Conservation (phyloP, 129 eudicot species). For the Heracleum sosnowskyi region DNA sequence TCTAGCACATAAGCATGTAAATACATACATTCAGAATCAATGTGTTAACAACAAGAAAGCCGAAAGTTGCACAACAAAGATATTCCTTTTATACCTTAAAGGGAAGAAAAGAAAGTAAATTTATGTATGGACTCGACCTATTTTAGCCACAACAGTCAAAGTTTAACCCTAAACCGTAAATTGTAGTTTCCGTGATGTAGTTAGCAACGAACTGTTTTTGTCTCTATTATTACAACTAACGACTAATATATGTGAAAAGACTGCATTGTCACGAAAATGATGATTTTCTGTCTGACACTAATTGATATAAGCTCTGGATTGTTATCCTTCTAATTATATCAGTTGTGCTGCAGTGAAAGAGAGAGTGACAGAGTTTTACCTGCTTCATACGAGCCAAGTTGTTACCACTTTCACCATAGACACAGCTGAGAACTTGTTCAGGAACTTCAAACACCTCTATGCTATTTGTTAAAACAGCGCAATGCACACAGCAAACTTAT, state of each 20-base stretch:
- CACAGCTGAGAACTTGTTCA: slow-evolving; percentile 11
- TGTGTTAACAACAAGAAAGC: background rate
- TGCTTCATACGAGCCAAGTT: slow-evolving; percentile 29
- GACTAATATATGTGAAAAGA: background rate
- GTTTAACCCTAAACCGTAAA: background rate
- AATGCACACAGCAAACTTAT: slow-evolving; percentile 14
- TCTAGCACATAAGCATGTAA: background rate
- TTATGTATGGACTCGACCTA: background rate
- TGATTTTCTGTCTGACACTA: background rate
- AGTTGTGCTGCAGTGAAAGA: background rate
- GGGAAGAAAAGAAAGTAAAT: background rate
- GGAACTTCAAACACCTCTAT: slow-evolving; percentile 26
- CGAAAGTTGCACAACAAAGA: background rate
- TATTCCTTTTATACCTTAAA: background rate
- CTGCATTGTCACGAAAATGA: background rate
- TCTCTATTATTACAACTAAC: background rate
- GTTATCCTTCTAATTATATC: background rate
- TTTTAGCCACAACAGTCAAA: background rate
- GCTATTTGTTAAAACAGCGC: slow-evolving; percentile 13
- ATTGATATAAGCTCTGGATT: background rate
- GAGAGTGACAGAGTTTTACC: slow-evolving; percentile 19
- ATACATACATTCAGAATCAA: background rate
- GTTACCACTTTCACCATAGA: slow-evolving; percentile 37
- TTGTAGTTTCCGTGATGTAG: background rate
- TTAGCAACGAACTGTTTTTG: background rate